Conservation (phyloP, 2,329 filamentous ascomycete genomes). For the Zymoseptoria passerinii region DNA sequence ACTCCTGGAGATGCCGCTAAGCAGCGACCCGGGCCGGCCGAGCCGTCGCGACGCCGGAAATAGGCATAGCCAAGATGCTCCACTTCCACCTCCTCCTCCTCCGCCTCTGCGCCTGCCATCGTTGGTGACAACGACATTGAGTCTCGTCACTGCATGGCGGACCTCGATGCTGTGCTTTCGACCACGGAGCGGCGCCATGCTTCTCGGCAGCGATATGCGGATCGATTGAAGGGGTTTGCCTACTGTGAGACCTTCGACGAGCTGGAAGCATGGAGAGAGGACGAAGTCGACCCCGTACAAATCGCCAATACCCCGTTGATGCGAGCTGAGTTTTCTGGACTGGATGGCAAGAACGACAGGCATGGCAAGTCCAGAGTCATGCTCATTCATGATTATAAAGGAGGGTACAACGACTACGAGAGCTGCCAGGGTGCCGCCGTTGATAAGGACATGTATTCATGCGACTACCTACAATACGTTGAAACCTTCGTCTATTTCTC, state of each 20-base stretch:
- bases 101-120: not conserved
- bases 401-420: constrained; percentile 40
- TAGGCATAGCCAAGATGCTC: not conserved
- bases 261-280: constrained; percentile 28
- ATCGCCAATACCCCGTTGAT: constrained; percentile 34
- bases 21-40: too few species aligned
- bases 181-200: not conserved
- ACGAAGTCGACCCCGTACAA: constrained; percentile 30
- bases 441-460: constrained; percentile 31
- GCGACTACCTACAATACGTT: constrained; percentile 38
- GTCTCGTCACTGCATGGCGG: not conserved
- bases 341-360: constrained; percentile 6
- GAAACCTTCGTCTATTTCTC: constrained; percentile 43
- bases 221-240: constrained; percentile 26
- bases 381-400: constrained; percentile 35
- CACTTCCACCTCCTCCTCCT: not conserved
- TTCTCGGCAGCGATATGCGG: not conserved
- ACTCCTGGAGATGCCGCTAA: too few species aligned
- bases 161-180: not conserved
- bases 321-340: not conserved
- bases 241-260: constrained; percentile 37
- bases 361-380: constrained; percentile 24
- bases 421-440: constrained; percentile 27
- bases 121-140: not conserved
- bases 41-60: not conserved